Evolutionary conservation across 345 rosid genomes (phyloP).

Genomic region (Clausena lansium): DNA sequence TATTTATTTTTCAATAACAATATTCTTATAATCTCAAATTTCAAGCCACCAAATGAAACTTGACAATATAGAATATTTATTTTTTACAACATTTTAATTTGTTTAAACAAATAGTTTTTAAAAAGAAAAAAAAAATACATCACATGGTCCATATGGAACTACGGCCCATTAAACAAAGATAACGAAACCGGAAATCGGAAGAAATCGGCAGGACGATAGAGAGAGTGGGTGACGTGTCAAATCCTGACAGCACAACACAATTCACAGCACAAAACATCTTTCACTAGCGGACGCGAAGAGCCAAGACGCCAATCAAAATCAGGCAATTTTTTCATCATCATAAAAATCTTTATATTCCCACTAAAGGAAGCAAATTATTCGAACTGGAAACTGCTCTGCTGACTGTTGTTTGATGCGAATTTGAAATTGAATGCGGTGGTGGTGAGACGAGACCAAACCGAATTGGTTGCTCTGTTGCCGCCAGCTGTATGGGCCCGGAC

Average conservation of each 20-base stretch:
- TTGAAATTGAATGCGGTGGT: constrained; percentile 13
- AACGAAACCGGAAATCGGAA: not conserved
- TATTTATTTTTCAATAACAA: no score
- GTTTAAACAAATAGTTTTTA: no score
- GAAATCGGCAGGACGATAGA: not conserved
- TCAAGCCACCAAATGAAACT: no score
- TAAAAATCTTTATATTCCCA: no score
- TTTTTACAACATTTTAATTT: no score
- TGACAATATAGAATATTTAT: no score
- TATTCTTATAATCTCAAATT: no score
- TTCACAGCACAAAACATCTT: not conserved
- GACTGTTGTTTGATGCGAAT: not conserved
- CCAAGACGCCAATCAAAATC: not conserved
- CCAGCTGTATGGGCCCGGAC: constrained; percentile 23
- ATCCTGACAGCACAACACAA: not conserved
- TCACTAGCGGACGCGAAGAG: not conserved
- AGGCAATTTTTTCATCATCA: no score
- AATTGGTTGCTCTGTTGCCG: not conserved
- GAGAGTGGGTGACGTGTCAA: constrained; percentile 5
- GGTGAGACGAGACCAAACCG: no score
- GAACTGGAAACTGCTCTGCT: not conserved
- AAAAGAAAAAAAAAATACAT: no score
- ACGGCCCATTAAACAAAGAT: not conserved
- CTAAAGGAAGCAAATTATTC: not conserved
- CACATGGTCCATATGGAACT: no score